phyloP scores from a whole-genome alignment of 129 eudicot genomes.

The Tagetes erecta region DNA sequence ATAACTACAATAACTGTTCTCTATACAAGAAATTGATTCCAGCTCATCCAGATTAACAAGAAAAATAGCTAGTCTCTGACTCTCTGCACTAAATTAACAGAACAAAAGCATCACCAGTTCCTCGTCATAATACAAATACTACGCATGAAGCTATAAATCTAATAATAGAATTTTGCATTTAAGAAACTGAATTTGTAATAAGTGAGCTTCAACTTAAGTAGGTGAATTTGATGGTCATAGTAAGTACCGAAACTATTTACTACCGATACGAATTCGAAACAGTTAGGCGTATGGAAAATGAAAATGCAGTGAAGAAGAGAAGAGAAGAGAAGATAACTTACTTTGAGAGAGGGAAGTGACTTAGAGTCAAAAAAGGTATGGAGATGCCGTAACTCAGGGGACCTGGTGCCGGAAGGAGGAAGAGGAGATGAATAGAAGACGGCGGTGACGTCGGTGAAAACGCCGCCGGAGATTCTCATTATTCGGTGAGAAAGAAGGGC shows the following conservation, averaged over 20 bases:
- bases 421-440: constrained; percentile 24
- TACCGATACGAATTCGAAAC: constrained; percentile 4
- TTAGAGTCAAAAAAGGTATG: constrained; percentile 33
- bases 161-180: background rate
- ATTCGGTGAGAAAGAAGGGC: constrained; percentile 10
- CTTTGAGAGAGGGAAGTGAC: constrained; percentile 29
- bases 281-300: background rate
- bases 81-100: background rate
- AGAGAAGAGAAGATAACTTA: constrained; percentile 11
- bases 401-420: constrained; percentile 30
- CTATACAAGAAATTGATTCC: background rate
- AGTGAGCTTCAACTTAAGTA: background rate
- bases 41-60: constrained; percentile 1
- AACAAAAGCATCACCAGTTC: background rate
- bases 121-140: background rate
- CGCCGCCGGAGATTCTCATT: constrained; percentile 38
- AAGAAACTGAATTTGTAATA: background rate
- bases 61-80: too few relatives aligned
- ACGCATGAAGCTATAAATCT: background rate
- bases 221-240: too few relatives aligned
- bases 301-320: background rate
- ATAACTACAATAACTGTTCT: background rate
- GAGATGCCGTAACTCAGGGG: constrained; percentile 29
- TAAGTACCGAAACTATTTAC: background rate
- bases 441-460: constrained; percentile 29